Evolutionary conservation across 1,284 basidiomycete genomes (phyloP).

Genomic region (Chalciporus sp.): DNA sequence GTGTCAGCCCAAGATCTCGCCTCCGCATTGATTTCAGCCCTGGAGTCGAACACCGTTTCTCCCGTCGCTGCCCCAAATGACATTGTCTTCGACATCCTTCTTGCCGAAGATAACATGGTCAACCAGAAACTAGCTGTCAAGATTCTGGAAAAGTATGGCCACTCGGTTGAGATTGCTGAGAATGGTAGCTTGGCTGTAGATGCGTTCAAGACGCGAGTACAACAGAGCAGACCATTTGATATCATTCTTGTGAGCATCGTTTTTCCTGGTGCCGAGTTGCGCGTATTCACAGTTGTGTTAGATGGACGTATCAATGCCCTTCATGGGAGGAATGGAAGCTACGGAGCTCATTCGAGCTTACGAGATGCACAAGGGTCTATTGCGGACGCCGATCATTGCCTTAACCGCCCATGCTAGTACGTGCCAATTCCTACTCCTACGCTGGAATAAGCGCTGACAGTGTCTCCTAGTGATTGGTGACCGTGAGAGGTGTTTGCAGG

Average conservation of each 20-base stretch:
- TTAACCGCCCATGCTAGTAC: constrained; percentile 89
- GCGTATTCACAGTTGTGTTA: constrained; percentile 33
- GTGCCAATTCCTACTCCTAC: constrained; percentile 34
- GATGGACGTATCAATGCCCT: constrained; percentile 99
- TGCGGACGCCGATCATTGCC: constrained; percentile 91
- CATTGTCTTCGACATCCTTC: constrained; percentile 88
- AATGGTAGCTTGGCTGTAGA: constrained; percentile 93
- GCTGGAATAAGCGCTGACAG: constrained; percentile 8
- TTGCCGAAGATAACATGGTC: constrained; percentile 97
- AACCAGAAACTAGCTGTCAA: constrained; percentile 98
- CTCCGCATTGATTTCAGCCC: constrained; percentile 90
- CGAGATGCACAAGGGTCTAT: constrained; percentile 75
- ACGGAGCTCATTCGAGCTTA: constrained; percentile 81
- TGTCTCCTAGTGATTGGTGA: constrained; percentile 85
- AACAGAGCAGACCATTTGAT: constrained; percentile 77
- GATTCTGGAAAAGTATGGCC: constrained; percentile 96
- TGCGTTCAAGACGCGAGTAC: constrained; percentile 79
- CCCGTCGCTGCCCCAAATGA: constrained; percentile 82
- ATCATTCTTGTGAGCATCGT: constrained; percentile 73
- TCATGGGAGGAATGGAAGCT: constrained; percentile 94
- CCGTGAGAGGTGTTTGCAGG: constrained; percentile 88
- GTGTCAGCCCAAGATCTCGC: constrained; percentile 88
- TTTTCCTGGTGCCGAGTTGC: neutral
- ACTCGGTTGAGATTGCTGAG: constrained; percentile 96
- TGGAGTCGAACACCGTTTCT: constrained; percentile 90